Conservation (phyloP, 2,329 filamentous ascomycete genomes). For the Penicillium vulpinum region DNA sequence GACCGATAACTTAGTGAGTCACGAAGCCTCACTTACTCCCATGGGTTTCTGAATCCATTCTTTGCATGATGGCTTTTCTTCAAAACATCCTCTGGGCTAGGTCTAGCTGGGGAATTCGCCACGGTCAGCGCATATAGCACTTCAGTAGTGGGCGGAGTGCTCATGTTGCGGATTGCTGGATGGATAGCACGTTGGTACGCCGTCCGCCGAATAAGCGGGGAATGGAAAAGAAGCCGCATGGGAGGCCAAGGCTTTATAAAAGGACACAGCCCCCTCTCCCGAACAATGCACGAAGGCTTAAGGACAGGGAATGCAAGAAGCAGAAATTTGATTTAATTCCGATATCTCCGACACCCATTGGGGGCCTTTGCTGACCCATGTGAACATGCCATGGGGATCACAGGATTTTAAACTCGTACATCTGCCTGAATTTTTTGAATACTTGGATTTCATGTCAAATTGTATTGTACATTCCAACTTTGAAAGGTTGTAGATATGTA, state of each 20-base stretch:
- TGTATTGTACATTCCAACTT: neutral
- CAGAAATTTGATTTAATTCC: slow-evolving; percentile 16
- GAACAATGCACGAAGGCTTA: neutral
- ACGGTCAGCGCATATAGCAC: slow-evolving; percentile 46
- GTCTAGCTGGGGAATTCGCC: slow-evolving; percentile 34
- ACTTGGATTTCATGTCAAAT: neutral
- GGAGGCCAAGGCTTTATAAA: slow-evolving; percentile 1
- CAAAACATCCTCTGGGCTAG: slow-evolving; percentile 42
- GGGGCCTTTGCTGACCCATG: slow-evolving; percentile 9
- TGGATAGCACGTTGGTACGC: slow-evolving; percentile 11
- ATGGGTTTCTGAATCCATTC: slow-evolving; percentile 46
- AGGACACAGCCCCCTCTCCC: neutral
- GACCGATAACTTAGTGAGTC: neutral
- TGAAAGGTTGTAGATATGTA: neutral
- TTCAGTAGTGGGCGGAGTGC: slow-evolving; percentile 35
- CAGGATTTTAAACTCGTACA: neutral
- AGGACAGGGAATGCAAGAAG: slow-evolving; percentile 11
- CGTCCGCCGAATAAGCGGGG: slow-evolving; percentile 23
- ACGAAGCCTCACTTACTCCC: slow-evolving; percentile 36
- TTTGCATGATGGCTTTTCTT: slow-evolving; percentile 43
- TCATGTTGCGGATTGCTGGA: slow-evolving; percentile 35
- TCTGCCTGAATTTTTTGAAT: neutral
- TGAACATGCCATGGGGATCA: neutral
- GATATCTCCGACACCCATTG: slow-evolving; percentile 27
- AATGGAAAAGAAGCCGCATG: slow-evolving; percentile 9